Conservation (phyloP, 1,284 basidiomycete species). For the Trichosporon sp. region DNA sequence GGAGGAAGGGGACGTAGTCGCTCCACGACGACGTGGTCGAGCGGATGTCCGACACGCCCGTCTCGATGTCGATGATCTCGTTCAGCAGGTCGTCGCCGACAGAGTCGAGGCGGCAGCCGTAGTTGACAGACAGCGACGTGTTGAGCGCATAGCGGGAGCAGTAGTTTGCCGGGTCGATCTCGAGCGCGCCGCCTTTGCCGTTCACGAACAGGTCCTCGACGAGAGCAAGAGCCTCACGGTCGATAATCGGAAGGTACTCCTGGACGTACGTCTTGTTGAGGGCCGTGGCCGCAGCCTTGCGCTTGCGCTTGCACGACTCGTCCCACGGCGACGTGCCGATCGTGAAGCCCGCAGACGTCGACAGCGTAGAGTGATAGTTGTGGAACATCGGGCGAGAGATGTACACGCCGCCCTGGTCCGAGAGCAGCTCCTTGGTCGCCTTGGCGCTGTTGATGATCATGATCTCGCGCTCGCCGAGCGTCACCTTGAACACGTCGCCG, state of each 20-base stretch:
- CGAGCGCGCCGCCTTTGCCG: conserved; percentile 13
- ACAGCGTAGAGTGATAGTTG: conserved; percentile 19
- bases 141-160: conserved; percentile 18
- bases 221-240: conserved; percentile 19
- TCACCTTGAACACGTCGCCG: conserved; percentile 22
- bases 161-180: conserved; percentile 16
- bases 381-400: conserved; percentile 19
- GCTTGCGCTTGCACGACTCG: conserved; percentile 22
- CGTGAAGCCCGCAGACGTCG: conserved; percentile 15
- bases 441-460: conserved; percentile 20
- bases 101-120: conserved; percentile 15
- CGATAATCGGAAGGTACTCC: conserved; percentile 18
- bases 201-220: conserved; percentile 17
- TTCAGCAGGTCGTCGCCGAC: conserved; percentile 13
- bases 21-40: conserved; percentile 10
- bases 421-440: conserved; percentile 19
- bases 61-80: conserved; percentile 18
- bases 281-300: conserved; percentile 17
- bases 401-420: conserved; percentile 17
- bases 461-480: conserved; percentile 21
- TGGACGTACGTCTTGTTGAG: conserved; percentile 17
- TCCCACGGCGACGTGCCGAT: conserved; percentile 22
- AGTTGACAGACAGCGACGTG: conserved; percentile 19
- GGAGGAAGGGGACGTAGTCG: conserved; percentile 20
- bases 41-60: conserved; percentile 13